A percentile compares a stretch with the other conserved stretches of the same genome.
Conservation (phyloP, 441 rosid species). For the Erysimum cheiri region DNA sequence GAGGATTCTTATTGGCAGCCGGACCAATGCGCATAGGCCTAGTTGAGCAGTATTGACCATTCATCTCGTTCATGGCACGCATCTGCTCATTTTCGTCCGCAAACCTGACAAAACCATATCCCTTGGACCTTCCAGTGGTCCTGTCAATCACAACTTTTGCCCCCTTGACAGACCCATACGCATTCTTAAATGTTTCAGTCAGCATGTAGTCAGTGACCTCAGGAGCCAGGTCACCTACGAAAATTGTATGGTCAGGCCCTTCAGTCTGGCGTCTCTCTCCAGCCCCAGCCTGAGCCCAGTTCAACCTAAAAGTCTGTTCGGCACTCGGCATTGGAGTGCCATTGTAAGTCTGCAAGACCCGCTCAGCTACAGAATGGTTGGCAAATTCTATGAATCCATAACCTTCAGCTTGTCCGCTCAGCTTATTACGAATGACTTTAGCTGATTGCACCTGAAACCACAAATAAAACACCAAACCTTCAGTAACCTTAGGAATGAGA, state of each 20-base stretch:
- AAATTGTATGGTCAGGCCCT: conserved; percentile 78
- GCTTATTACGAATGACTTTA: conserved; percentile 87
- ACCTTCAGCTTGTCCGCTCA: conserved; percentile 69
- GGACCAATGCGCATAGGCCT: conserved; percentile 95
- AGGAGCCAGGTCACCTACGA: conserved; percentile 92
- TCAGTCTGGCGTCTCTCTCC: conserved; percentile 85
- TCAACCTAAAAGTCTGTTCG: conserved; percentile 77
- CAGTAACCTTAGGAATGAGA: background rate
- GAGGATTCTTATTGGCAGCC: conserved; percentile 85
- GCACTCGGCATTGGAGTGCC: conserved; percentile 74
- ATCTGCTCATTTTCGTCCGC: conserved; percentile 81
- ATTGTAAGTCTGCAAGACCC: conserved; percentile 75
- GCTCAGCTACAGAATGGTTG: conserved; percentile 75
- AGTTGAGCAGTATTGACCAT: conserved; percentile 79
- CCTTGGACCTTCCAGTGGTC: conserved; percentile 87
- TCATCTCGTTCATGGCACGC: conserved; percentile 93
- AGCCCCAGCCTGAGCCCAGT: conserved; percentile 91
- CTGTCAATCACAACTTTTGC: conserved; percentile 94
- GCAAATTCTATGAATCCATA: conserved; percentile 90
- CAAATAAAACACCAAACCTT: background rate
- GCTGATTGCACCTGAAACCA: conserved; percentile 58
- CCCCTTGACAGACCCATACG: conserved; percentile 75
- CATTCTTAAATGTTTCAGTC: conserved; percentile 70
- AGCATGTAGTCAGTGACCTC: conserved; percentile 81
- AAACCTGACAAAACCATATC: conserved; percentile 94